Percentiles rank a stretch among this genome's conserved stretches.
Evolutionary conservation across 192 early-diverging fungal species (phyloP).

Genomic region (Hyaloraphidium curvatum): DNA sequence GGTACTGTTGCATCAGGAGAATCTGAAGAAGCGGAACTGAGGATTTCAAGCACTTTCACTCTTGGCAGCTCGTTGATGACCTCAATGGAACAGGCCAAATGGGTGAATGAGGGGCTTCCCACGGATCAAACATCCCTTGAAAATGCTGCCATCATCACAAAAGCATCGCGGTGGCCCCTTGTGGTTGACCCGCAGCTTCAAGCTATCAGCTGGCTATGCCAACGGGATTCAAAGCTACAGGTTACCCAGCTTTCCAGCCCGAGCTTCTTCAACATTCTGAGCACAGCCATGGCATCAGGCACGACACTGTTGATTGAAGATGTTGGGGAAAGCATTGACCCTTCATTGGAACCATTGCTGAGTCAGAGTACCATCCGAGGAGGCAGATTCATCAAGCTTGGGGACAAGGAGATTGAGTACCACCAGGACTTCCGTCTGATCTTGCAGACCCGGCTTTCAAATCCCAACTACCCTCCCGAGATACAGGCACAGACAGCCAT

Average conservation of each 20-base stretch:
- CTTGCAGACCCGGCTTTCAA: conserved; percentile 35
- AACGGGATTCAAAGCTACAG: conserved; percentile 28
- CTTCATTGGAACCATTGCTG: conserved; percentile 37
- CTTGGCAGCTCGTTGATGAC: too few species aligned
- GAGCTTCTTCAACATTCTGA: conserved; percentile 39
- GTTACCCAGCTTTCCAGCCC: conserved; percentile 30
- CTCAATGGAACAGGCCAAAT: conserved; percentile 37
- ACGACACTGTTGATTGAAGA: conserved; percentile 42
- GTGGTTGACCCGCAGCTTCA: conserved; percentile 50
- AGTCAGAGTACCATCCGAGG: conserved; percentile 48
- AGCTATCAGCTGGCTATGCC: conserved; percentile 44
- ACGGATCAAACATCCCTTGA: conserved; percentile 39
- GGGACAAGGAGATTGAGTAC: conserved; percentile 50
- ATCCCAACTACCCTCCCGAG: conserved; percentile 47
- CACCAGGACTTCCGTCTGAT: conserved; percentile 39
- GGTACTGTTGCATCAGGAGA: too few species aligned
- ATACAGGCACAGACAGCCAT: conserved; percentile 45
- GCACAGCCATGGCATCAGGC: conserved; percentile 38
- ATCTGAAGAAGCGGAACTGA: too few species aligned
- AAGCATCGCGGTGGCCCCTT: conserved; percentile 41
- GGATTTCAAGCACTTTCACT: too few species aligned
- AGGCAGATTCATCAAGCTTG: conserved; percentile 42
- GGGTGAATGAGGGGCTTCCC: conserved; percentile 46
- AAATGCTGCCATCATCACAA: conserved; percentile 40
- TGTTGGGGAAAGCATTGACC: conserved; percentile 35